Base-by-base conservation (phyloP, 345 rosid genomes). In the Brassica rapa region DNA sequence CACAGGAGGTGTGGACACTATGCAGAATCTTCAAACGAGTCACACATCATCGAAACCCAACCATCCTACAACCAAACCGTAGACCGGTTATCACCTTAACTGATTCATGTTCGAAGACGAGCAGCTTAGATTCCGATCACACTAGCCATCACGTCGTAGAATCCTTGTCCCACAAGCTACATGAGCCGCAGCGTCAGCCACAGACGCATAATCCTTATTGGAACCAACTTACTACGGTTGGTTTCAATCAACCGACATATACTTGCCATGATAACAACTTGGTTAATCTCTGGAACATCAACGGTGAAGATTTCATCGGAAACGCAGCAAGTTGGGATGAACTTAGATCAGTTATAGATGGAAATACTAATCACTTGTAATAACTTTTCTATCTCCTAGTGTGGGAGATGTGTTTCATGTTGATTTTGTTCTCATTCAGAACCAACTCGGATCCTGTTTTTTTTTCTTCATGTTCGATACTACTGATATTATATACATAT, bases 1-100 rank as follows among this genome's bases (percentile, higher is more conserved):
- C 57, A 29, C 87, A 91, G 97, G 97, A 91, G 78, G 91, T 91
- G 16, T 89, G 94, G 97, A 91, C 97, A 63, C 89, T 91, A 1
- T 91, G 97, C 74, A 83, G 97, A 80, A 87, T 91, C 69, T 86
- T 91, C 86, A 87, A 86, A 82, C 84, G 97, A 82, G 66, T 78
- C 57, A 85, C 87, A 29, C 56, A 77, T 6, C 75, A 66, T 65
- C 81, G 66, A 59, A 83, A 70, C 21, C 64, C 68, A 29, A 29
- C 65, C 56, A 39, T 33, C 76, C 65, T 76, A 72, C 77, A 79
- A 60, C 70, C 56, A 76, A 71, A 71, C 12, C 80, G 73, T 59
- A 75, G 72, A 75, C 77, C 70, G 73, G 80, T 81, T 75, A 81
- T 65, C 49, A 74, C 81, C 11, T 71, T 81, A 25, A 71, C 78